Percentiles rank a stretch among this genome's conserved stretches.
Conservation (phyloP, 257 asterid genomes). For the Solanum virginianum region DNA sequence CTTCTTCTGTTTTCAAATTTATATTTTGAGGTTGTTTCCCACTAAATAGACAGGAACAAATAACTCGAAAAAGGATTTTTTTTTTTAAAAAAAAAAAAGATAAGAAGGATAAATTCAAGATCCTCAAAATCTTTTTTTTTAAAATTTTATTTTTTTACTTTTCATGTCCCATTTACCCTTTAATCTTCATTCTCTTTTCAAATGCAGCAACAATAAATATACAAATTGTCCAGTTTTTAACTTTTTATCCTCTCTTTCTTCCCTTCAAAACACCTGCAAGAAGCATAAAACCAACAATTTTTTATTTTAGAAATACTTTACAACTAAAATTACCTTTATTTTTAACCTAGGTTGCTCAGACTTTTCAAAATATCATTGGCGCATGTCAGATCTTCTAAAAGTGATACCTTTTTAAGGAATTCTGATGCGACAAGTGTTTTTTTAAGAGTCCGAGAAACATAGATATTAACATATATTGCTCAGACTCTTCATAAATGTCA, state of each 20-base stretch:
- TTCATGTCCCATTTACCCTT: background rate
- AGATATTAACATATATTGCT: background rate
- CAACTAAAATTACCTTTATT: background rate
- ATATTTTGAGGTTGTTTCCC: slow-evolving; percentile 56
- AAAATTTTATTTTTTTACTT: background rate
- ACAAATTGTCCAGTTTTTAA: slow-evolving; percentile 12
- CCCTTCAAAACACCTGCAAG: slow-evolving; percentile 38
- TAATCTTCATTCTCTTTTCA: slow-evolving; percentile 7
- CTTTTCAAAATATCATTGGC: background rate
- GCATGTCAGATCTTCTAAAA: background rate
- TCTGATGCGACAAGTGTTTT: background rate
- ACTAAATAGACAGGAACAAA: slow-evolving; percentile 41
- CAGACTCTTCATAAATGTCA: background rate
- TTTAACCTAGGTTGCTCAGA: background rate
- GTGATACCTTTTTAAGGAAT: background rate
- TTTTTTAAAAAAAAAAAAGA: slow-evolving; percentile 21
- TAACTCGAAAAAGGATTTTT: background rate
- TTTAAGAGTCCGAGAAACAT: background rate
- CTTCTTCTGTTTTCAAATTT: background rate
- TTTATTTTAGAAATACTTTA: background rate
- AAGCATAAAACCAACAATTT: background rate
- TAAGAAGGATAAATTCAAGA: slow-evolving; percentile 18
- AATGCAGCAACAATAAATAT: slow-evolving; percentile 10
- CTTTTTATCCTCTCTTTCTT: slow-evolving; percentile 41
- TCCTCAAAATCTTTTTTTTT: background rate